phyloP scores from a whole-genome alignment of 2,329 filamentous ascomycete genomes.

The Delphinella strobiligena region DNA sequence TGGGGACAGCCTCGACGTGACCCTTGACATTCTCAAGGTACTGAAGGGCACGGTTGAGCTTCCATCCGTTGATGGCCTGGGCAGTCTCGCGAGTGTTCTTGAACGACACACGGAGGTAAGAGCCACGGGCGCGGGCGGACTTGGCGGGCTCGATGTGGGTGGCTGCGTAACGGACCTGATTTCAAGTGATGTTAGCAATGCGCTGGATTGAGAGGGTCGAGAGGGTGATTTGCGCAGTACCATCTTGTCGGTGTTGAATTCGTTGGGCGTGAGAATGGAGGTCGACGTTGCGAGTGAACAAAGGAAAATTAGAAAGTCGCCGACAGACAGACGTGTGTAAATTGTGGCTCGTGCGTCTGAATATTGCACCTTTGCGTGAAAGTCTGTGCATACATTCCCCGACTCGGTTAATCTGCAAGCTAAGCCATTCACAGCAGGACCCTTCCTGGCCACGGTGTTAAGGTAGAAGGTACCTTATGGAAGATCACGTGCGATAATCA shows the following conservation, averaged over 20 bases:
- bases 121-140: constrained; percentile 94
- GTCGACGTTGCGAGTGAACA: constrained; percentile 2
- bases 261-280: constrained; percentile 16
- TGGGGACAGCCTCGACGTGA: constrained; percentile 95
- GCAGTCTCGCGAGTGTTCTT: constrained; percentile 99
- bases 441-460: too few relatives aligned
- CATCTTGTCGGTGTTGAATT: constrained; percentile 27
- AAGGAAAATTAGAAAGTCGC: not conserved
- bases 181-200: not conserved
- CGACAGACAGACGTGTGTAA: too few relatives aligned
- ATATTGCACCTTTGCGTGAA: too few relatives aligned
- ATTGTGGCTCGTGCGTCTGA: too few relatives aligned
- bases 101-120: constrained; percentile 98
- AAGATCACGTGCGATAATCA: too few relatives aligned
- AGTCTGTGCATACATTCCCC: too few relatives aligned
- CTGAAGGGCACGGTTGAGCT: constrained; percentile 82
- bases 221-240: too few relatives aligned
- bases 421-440: too few relatives aligned
- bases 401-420: too few relatives aligned
- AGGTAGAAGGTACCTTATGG: too few relatives aligned
- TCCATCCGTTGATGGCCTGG: constrained; percentile 99
- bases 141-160: constrained; percentile 77
- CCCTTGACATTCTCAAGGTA: constrained; percentile 98
- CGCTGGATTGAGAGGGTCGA: constrained; percentile 1
- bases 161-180: constrained; percentile 89